Evolutionary conservation across 768 basidiomycete species (phyloP), one percentile per base, ranked within the genome.

Genomic region (Xanthoconium purpureum): DNA sequence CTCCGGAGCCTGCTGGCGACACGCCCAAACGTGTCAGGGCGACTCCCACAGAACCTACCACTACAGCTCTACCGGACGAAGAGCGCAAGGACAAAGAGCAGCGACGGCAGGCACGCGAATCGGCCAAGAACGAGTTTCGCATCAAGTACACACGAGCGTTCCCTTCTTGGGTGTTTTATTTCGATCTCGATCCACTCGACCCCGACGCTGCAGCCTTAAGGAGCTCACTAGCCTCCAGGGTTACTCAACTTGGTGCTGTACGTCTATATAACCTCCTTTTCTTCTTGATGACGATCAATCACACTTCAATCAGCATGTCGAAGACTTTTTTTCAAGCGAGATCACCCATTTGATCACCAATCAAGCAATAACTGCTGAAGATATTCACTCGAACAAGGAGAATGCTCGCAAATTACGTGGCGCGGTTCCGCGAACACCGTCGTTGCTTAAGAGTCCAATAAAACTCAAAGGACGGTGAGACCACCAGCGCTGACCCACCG

Each of bases 271-370:
- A 28, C 30, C n/a, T 32, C 30, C 48, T 37, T 50, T 20, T 53
- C 30, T 47, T 52, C 28, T 48, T 12, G 20, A 50, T 32, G 47
- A 40, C 35, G 35, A 57, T 56, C 48, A 28, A 51, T 50, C 49
- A 43, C n/a, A 15, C 40, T 47, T 43, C 49, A 18, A 56, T 36
- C 65, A 98, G 97, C 78, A 77, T 54, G 82, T 93, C 54, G 92
- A 96, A 48, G 82, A 85, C 58, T 97, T 97, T 78, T 95, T 98
- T 71, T 91, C 89, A 32, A 84, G 80, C 47, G 80, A 84, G 47
- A 84, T 96, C 28, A 94, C 94, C 0, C 96, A 98, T 74, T 79
- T 98, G 59, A 86, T 96, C 67, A 90, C 89, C 51, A 81, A 88
- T 64, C 77, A 78, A 52, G 68, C 75, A 35, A 59, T 72, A 50